phyloP scores from a whole-genome alignment of 257 asterid genomes.

The Cynanchum wilfordii region DNA sequence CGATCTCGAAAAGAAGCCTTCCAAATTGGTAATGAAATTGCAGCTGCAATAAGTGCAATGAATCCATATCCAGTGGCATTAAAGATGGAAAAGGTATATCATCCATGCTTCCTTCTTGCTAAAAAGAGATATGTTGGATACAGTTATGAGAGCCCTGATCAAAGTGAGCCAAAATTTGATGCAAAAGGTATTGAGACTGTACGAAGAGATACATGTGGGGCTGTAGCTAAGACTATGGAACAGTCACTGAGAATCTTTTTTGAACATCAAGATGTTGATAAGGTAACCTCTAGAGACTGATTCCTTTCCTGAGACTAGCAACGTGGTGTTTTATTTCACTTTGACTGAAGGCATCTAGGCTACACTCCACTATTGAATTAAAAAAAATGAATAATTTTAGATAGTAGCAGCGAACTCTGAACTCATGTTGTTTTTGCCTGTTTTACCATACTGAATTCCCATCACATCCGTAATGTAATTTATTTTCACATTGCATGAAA shows the following conservation, averaged over 20 bases:
- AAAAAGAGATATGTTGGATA: slow-evolving; percentile 96
- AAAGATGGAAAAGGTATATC: slow-evolving; percentile 93
- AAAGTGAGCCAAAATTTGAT: slow-evolving; percentile 72
- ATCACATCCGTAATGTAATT: not conserved
- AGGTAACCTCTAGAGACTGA: slow-evolving; percentile 36
- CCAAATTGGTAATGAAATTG: slow-evolving; percentile 76
- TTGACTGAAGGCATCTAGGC: not conserved
- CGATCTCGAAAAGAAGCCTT: slow-evolving; percentile 79
- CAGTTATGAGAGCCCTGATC: slow-evolving; percentile 82
- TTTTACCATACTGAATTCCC: not conserved
- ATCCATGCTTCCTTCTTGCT: slow-evolving; percentile 93
- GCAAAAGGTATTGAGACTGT: slow-evolving; percentile 97
- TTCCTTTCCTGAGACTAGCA: not conserved
- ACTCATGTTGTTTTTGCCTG: not conserved
- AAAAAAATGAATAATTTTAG: not conserved
- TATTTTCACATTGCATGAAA: not conserved
- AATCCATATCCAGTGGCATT: slow-evolving; percentile 77
- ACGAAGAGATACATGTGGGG: slow-evolving; percentile 91
- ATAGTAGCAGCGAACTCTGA: not conserved
- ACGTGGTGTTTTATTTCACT: not conserved
- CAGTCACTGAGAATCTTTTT: slow-evolving; percentile 71
- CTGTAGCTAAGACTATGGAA: slow-evolving; percentile 90
- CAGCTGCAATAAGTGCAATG: slow-evolving; percentile 71
- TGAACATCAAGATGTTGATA: slow-evolving; percentile 57
- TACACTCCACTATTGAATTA: not conserved